Conservation (phyloP, 192 early-diverging fungal species). For the Funneliformis mosseae region DNA sequence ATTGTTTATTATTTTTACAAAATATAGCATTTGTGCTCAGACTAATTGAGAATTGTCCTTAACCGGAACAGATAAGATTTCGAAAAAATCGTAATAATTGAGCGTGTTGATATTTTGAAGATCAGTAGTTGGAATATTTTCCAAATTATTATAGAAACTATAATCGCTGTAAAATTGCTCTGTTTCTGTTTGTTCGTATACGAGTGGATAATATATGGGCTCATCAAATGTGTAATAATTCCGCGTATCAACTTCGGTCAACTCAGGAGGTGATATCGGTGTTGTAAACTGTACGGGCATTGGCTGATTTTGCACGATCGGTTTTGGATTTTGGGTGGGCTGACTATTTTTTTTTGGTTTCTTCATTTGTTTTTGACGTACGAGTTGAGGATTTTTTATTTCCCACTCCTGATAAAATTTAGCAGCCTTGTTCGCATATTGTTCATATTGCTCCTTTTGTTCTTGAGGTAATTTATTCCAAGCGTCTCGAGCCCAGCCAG, state of each 20-base stretch:
- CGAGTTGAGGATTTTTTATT: neutral
- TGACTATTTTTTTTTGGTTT: neutral
- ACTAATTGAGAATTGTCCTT: too few species aligned
- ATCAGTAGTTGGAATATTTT: too few species aligned
- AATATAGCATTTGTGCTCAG: too few species aligned
- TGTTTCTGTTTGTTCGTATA: too few species aligned
- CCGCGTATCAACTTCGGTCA: neutral
- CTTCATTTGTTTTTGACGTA: neutral
- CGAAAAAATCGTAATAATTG: too few species aligned
- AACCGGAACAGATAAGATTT: too few species aligned
- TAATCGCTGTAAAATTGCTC: too few species aligned
- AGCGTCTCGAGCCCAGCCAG: constrained; percentile 11
- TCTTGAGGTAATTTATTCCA: neutral
- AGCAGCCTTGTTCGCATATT: neutral
- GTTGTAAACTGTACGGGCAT: neutral
- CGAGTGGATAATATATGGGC: too few species aligned
- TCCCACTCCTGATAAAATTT: constrained; percentile 12
- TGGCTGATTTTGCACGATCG: neutral
- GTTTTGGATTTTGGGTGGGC: neutral
- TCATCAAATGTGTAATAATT: too few species aligned
- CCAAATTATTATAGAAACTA: too few species aligned
- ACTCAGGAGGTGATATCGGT: neutral
- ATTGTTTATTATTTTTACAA: too few species aligned
- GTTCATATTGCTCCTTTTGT: neutral
- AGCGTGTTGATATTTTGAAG: too few species aligned